A percentile compares a stretch with the other conserved stretches of the same genome.
phyloP scores from a whole-genome alignment of 2,329 filamentous ascomycete species.

The Drechslera avenae region DNA sequence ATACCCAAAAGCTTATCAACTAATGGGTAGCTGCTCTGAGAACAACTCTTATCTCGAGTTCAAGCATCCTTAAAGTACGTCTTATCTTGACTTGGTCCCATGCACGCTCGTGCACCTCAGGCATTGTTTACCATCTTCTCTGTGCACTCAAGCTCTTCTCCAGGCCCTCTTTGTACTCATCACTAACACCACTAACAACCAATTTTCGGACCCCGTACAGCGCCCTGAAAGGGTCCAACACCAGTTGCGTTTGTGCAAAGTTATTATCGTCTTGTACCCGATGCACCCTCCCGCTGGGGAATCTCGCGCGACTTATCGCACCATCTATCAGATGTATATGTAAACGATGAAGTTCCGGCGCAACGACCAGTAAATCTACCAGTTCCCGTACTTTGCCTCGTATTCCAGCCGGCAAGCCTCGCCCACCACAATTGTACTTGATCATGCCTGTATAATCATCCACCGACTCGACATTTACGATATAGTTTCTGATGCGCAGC shows the following conservation, averaged over 20 bases:
- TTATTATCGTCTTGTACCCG: conserved; percentile 43
- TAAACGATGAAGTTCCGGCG: conserved; percentile 29
- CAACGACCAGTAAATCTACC: conserved; percentile 45
- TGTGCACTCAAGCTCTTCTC: conserved; percentile 40
- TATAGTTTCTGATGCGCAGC: conserved; percentile 48
- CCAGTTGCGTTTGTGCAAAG: conserved; percentile 46
- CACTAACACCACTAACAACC: conserved; percentile 48
- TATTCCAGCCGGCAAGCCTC: conserved; percentile 52
- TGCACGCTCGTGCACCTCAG: background rate
- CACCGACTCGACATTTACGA: conserved; percentile 55
- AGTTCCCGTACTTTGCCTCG: conserved; percentile 49
- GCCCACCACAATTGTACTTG: conserved; percentile 57
- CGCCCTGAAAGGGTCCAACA: conserved; percentile 51
- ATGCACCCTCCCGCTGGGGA: conserved; percentile 42
- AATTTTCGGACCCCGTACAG: conserved; percentile 46
- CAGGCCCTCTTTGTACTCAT: conserved; percentile 44
- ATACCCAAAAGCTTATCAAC: conserved; percentile 32
- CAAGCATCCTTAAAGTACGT: too few species aligned
- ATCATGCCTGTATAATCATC: conserved; percentile 59
- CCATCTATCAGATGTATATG: conserved; percentile 42
- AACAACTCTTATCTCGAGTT: conserved; percentile 2
- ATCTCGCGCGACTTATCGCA: conserved; percentile 33
- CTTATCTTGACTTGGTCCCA: too few species aligned
- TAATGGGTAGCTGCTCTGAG: conserved; percentile 13
- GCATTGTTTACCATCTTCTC: conserved; percentile 9